Percentiles rank a stretch among this genome's conserved stretches.
Evolutionary conservation across 108 stramenopile species (phyloP).

Genomic region (Cyclotella kingstonii): DNA sequence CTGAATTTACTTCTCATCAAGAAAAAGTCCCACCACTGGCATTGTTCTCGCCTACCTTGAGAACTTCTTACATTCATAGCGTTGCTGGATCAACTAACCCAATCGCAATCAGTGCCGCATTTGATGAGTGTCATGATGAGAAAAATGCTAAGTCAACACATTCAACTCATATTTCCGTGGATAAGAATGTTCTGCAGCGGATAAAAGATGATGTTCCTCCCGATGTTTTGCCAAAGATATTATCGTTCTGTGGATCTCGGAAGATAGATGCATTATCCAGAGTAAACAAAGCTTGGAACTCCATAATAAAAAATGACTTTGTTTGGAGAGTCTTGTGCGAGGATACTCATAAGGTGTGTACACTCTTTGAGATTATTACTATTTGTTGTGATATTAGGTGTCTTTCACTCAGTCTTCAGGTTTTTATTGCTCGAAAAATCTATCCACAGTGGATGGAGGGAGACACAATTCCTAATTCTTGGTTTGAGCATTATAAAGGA

Average conservation of each 20-base stretch:
- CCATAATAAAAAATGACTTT: constrained; percentile 20
- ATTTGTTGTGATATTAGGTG: neutral
- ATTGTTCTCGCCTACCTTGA: constrained; percentile 9
- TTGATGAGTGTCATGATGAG: neutral
- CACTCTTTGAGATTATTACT: neutral
- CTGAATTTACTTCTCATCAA: neutral
- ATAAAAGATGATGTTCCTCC: constrained; percentile 41
- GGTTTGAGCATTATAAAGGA: constrained; percentile 58
- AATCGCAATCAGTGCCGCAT: neutral
- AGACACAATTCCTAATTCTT: constrained; percentile 56
- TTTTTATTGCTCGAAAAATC: neutral
- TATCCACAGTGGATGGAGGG: constrained; percentile 66
- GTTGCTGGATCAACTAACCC: neutral
- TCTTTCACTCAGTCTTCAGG: neutral
- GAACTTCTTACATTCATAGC: constrained; percentile 1
- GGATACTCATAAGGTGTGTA: constrained; percentile 75
- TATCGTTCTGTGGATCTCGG: constrained; percentile 76
- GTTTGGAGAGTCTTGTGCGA: constrained; percentile 53
- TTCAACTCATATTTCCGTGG: neutral
- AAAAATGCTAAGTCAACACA: neutral
- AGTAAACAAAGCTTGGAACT: constrained; percentile 50
- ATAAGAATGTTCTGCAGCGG: constrained; percentile 32
- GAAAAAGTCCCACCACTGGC: constrained; percentile 1
- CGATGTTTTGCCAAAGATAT: constrained; percentile 62
- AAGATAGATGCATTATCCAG: constrained; percentile 36